Evolutionary conservation across 106 monocot genomes (phyloP).

Genomic region (Dendrobium officinale): DNA sequence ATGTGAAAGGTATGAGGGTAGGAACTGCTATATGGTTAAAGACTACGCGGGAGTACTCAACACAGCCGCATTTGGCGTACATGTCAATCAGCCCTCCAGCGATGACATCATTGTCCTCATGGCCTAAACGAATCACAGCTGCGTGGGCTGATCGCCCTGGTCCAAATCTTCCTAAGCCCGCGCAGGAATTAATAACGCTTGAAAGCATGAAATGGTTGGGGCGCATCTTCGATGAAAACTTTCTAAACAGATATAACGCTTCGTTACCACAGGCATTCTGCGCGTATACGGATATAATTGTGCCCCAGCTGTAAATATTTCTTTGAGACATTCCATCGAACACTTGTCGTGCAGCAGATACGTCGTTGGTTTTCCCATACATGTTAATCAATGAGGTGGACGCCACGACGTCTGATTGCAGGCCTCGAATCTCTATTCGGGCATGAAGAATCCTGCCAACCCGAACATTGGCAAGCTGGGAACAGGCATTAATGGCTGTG

Average conservation of each 20-base stretch:
- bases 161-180: constrained; percentile 47
- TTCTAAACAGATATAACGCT: constrained; percentile 43
- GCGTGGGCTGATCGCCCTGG: constrained; percentile 52
- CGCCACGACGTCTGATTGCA: constrained; percentile 46
- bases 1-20: constrained; percentile 46
- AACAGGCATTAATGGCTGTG: constrained; percentile 48
- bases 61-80: constrained; percentile 78
- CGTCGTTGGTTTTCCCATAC: constrained; percentile 42
- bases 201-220: constrained; percentile 84
- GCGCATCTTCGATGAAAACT: constrained; percentile 14
- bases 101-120: constrained; percentile 50
- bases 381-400: constrained; percentile 55
- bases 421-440: constrained; percentile 31
- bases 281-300: constrained; percentile 58
- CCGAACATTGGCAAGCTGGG: constrained; percentile 27
- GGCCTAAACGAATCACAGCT: constrained; percentile 28
- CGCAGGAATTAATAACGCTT: constrained; percentile 58
- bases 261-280: constrained; percentile 47
- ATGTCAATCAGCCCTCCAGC: constrained; percentile 71
- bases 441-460: constrained; percentile 47
- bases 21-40: constrained; percentile 39
- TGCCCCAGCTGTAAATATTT: constrained; percentile 62
- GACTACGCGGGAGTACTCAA: constrained; percentile 47
- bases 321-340: constrained; percentile 41
- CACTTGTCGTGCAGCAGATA: constrained; percentile 32